Conservation (phyloP, 2,329 filamentous ascomycete species). For the Trichoderma atroviride region DNA sequence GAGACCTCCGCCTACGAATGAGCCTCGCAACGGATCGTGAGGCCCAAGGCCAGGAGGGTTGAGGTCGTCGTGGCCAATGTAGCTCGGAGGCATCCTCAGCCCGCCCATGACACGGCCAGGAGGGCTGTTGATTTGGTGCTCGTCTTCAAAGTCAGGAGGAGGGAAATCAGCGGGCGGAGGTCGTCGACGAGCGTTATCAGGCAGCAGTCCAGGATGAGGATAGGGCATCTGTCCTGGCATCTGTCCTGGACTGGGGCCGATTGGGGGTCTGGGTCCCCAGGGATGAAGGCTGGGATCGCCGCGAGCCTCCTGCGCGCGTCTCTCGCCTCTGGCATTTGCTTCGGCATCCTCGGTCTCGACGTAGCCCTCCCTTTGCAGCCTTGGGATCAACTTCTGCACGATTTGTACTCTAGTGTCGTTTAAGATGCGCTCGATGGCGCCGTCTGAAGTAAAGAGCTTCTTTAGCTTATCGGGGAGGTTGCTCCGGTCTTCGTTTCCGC, state of each 20-base stretch:
- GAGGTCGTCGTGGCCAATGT: conserved; percentile 83
- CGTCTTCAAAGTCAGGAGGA: conserved; percentile 91
- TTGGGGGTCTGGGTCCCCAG: conserved; percentile 64
- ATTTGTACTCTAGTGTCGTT: conserved; percentile 74
- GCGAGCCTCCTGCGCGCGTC: conserved; percentile 63
- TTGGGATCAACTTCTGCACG: conserved; percentile 80
- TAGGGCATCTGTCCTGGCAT: conserved; percentile 40
- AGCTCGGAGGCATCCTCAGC: conserved; percentile 55
- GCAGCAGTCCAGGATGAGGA: conserved; percentile 67
- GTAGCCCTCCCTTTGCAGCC: conserved; percentile 76
- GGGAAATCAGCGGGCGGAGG: conserved; percentile 67
- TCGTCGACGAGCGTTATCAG: conserved; percentile 54
- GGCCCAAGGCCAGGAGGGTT: conserved; percentile 86
- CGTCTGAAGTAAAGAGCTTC: conserved; percentile 72
- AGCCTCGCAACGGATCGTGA: conserved; percentile 74
- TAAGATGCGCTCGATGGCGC: conserved; percentile 57
- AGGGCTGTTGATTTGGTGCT: conserved; percentile 78
- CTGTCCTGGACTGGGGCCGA: neutral
- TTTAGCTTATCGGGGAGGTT: conserved; percentile 53
- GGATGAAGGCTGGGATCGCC: conserved; percentile 57
- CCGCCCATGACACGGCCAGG: conserved; percentile 44
- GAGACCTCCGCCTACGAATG: conserved; percentile 64
- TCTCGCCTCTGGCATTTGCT: neutral
- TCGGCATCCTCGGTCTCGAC: conserved; percentile 56
- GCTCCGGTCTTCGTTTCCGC: conserved; percentile 51